These are phyloP conservation scores for Verticillium albo-atrum DNA, from an alignment of 2,329 filamentous ascomycete species.

Conservation along the genomic window DNA sequence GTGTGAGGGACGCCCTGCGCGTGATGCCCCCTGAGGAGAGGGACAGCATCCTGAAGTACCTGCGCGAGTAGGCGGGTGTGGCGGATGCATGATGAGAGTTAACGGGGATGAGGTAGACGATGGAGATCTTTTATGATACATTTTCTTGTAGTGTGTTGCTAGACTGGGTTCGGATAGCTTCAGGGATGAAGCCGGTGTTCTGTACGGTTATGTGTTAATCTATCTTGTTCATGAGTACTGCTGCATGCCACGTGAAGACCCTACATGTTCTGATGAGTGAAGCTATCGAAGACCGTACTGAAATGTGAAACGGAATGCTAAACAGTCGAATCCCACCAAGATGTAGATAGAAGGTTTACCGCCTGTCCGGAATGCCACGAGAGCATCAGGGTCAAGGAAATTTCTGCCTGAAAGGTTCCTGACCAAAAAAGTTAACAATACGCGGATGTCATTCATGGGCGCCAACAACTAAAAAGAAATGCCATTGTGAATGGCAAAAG, in stretches of 20 bases:
- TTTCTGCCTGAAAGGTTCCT: too few species aligned
- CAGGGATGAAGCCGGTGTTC: background rate
- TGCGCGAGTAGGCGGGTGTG: conserved; percentile 34
- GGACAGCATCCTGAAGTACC: conserved; percentile 68
- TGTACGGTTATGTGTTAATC: background rate
- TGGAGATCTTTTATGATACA: background rate
- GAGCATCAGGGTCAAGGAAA: too few species aligned
- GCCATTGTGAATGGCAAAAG: too few species aligned
- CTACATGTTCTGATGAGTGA: too few species aligned
- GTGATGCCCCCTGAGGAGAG: conserved; percentile 87
- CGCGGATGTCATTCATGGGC: too few species aligned
- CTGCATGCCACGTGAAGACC: background rate
- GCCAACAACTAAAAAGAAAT: too few species aligned
- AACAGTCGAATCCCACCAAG: too few species aligned
- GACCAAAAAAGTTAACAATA: too few species aligned
- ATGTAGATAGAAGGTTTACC: too few species aligned
- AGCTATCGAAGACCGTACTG: too few species aligned
- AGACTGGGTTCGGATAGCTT: background rate
- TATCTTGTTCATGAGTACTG: background rate
- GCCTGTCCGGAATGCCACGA: too few species aligned
- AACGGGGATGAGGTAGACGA: background rate
- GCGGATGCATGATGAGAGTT: background rate
- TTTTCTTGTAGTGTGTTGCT: background rate
- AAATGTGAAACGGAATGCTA: too few species aligned
- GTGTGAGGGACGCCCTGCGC: conserved; percentile 78